Evolutionary conservation across 768 basidiomycete genomes (phyloP).

Genomic region (Trametes gibbosa): DNA sequence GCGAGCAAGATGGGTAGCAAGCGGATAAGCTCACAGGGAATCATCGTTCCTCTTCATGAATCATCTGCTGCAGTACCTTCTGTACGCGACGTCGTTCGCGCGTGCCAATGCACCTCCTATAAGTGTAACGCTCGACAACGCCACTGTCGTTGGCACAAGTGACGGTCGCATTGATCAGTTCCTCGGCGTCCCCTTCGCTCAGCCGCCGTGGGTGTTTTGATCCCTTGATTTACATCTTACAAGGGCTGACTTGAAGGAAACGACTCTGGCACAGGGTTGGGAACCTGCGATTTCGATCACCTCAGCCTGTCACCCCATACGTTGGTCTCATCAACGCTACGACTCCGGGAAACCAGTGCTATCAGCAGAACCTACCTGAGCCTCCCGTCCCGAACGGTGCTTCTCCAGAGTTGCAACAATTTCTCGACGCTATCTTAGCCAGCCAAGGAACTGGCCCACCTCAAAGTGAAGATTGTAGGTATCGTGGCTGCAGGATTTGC

Average conservation of each 20-base stretch:
- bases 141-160: constrained; percentile 42
- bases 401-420: constrained; percentile 30
- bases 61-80: background rate
- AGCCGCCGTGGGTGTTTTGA: constrained; percentile 45
- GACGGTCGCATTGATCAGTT: constrained; percentile 38
- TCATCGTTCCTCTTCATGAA: background rate
- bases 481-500: background rate
- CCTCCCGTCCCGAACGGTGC: constrained; percentile 39
- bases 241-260: constrained; percentile 2
- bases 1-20: no score
- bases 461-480: constrained; percentile 13
- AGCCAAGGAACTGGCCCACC: background rate
- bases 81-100: background rate
- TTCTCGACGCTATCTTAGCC: background rate
- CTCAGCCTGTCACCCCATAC: constrained; percentile 37
- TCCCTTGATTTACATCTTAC: constrained; percentile 32
- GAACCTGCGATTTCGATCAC: constrained; percentile 42
- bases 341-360: constrained; percentile 43
- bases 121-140: constrained; percentile 42
- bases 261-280: constrained; percentile 30
- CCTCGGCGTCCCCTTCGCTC: constrained; percentile 54
- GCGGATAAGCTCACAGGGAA: no score
- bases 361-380: constrained; percentile 39
- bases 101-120: constrained; percentile 15
- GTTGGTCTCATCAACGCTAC: constrained; percentile 38